Evolutionary conservation across 805 yeast genomes (phyloP), one percentile per base, ranked within the genome.

Genomic region (Hanseniaspora lachancei): DNA sequence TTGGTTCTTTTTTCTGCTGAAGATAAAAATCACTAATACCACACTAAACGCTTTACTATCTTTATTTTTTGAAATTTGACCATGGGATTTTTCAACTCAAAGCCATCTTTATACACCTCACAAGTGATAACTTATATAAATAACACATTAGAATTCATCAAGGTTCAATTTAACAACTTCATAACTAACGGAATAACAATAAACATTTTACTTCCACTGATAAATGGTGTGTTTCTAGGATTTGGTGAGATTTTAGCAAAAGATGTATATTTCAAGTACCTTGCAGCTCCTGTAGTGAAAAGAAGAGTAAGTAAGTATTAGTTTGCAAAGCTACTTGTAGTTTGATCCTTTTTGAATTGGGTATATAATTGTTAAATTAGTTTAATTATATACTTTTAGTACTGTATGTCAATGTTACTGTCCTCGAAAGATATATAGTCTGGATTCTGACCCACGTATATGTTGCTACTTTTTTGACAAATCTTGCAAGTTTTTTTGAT

Each of bases 271-370:
- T 20, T n/a, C 21, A 36, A 44, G 7, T 52, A 52, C 41, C 38
- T 52, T 24, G 38, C 39, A 3, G 13, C 36, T n/a, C 41, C 55
- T 5, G 49, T 52, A 21, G 44, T 52, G 18, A n/a, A 52, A 39
- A 52, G 55, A 52, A 44, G 18, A 36, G 42, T 52, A 13, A 52
- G 55, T 35, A 52, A 52, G 40, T 52, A 52, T 34, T 52, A 52
- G 24, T 12, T 34, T 24, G 3, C 16, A 3, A 40, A 40, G 35
- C 43, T 40, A 40, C 43, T 20, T 27, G 43, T 40, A 40, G 43
- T 40, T 40, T 40, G 24, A 20, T 36, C 20, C 15, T 20, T 21
- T 10, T 32, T 32, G 10, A 5, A 20, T 15, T 9, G 16, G 15
- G 6, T 7, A 40, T 4, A n/a, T 40, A 16, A 20, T 20, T 7